These are phyloP conservation scores for Tetrahymena thermophila DNA, from an alignment of 73 alveolate genomes.

Conservation along the genomic window DNA sequence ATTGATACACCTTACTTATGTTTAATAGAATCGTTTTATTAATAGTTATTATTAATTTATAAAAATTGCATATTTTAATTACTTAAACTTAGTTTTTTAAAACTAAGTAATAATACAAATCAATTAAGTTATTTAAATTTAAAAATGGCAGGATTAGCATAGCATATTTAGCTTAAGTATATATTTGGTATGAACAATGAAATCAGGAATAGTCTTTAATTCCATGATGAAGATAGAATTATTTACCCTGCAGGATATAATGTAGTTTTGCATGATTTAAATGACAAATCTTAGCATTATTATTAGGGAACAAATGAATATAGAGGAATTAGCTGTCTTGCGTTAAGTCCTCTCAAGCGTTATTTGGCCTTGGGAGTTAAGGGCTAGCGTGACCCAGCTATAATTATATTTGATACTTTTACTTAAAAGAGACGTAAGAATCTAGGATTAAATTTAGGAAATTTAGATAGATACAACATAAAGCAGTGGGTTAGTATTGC, in stretches of 20 bases:
- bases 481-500: background rate
- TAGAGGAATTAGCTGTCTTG: conserved; percentile 36
- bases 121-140: background rate
- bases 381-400: conserved; percentile 30
- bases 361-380: conserved; percentile 38
- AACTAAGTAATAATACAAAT: background rate
- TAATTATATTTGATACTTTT: conserved; percentile 26
- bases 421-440: conserved; percentile 30
- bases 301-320: conserved; percentile 30
- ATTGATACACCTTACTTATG: background rate
- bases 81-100: background rate
- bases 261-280: conserved; percentile 48
- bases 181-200: conserved; percentile 75
- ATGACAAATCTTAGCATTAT: conserved; percentile 21
- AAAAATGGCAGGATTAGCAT: conserved; percentile 1
- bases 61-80: background rate
- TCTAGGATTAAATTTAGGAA: conserved; percentile 4
- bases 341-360: conserved; percentile 36
- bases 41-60: background rate
- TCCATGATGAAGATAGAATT: conserved; percentile 77
- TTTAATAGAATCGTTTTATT: background rate
- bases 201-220: conserved; percentile 51
- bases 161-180: conserved; percentile 44
- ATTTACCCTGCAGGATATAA: conserved; percentile 94
- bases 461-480: background rate